These are phyloP conservation scores for Metschnikowia cubensis DNA, from an alignment of 805 yeast genomes.

Conservation along the genomic window DNA sequence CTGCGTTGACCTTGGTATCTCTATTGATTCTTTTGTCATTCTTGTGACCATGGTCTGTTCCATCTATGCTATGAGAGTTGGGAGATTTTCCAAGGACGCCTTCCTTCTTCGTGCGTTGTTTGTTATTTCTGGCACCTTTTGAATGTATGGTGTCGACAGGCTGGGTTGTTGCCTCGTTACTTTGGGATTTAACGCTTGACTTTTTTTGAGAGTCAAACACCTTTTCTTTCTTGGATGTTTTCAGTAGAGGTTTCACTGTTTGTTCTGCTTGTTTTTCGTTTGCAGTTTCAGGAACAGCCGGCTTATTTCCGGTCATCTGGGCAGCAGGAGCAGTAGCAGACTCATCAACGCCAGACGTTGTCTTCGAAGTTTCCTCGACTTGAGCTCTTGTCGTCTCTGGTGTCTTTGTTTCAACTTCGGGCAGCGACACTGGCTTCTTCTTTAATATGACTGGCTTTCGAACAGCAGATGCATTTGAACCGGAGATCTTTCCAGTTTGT, in stretches of 20 bases:
- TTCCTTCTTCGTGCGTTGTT: not conserved
- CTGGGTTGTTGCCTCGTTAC: not conserved
- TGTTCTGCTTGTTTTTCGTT: not conserved
- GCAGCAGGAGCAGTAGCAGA: too few relatives aligned
- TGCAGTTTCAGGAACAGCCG: not conserved
- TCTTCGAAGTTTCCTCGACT: not conserved
- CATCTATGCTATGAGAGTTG: not conserved
- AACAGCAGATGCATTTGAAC: slow-evolving; percentile 23
- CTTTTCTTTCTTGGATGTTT: not conserved
- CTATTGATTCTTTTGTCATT: not conserved
- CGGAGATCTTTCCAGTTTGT: slow-evolving; percentile 17
- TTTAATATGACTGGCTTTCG: slow-evolving; percentile 38
- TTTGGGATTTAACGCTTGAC: not conserved
- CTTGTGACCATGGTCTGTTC: not conserved
- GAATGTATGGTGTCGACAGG: not conserved
- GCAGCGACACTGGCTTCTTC: slow-evolving; percentile 22
- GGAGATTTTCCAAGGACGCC: not conserved
- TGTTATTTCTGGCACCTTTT: not conserved
- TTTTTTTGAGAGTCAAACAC: not conserved
- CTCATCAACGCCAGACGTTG: not conserved
- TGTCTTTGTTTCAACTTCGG: not conserved
- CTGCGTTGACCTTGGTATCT: not conserved
- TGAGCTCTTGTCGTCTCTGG: not conserved
- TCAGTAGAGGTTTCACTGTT: not conserved
- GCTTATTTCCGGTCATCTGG: not conserved